Base-by-base conservation (phyloP, 495 filamentous ascomycete species). In the Usnea hakonensis region DNA sequence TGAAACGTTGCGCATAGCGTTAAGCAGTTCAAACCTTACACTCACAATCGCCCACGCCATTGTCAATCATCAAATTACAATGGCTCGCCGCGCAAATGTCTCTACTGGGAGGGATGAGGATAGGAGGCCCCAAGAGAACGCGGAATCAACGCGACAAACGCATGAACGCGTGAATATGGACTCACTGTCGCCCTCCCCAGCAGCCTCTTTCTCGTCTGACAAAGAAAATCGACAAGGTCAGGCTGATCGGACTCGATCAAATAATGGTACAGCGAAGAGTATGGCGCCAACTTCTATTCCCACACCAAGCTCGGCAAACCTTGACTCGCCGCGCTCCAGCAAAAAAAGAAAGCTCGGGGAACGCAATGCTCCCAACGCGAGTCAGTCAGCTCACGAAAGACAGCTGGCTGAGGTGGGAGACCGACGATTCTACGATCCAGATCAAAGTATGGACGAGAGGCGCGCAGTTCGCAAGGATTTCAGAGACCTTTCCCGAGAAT, bases 371-470 rank as follows among this genome's bases (percentile, higher is more conserved):
- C 66, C 66, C 23, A 66, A 70, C 57, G 63, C 64, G 30, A 66
- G 56, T 28, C 65, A 70, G 38, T 52, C 55, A 28, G 56, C 57
- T 16, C 64, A 68, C 48, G 56, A 57, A 55, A 57, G 67, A 37
- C 60, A 65, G 40, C 37, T 69, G 43, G 70, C 73, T 28, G 70
- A 76, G 40, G 68, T 68, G n/a, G 70, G 64, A 0, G 69, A 78
- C 17, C 81, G 71, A 7, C 71, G 79, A 59, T 87, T 78, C 64
- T 99, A 95, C 69, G 90, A 99, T 64, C 94, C 94, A 0, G 86
- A 96, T 67, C 94, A 99, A 69, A 82, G 90, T 63, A 80, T 87
- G 41, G 84, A 87, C n/a, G 84, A 93, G 71, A 82, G 92, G 33
- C 79, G 93, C 48, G 70, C 78, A 41, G 70, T 96, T 28, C 84